Evolutionary conservation across 805 yeast genomes (phyloP), one percentile per base, ranked within the genome.

Genomic region (Candida patagonica): DNA sequence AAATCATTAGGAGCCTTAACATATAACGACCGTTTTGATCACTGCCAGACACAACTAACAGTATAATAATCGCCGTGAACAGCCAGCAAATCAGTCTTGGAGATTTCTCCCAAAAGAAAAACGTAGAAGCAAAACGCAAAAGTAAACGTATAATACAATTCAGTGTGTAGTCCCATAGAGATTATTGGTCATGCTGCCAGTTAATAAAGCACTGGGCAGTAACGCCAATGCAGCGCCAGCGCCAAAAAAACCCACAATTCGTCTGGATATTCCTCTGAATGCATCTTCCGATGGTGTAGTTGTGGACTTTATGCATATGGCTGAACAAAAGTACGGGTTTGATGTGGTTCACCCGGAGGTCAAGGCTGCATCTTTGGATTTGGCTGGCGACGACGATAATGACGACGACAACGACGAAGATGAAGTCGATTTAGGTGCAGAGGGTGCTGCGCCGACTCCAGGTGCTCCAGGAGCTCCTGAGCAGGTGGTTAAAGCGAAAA

Each of bases 291-390:
- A 57, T 37, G 76, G 76, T 1, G 34, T 30, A 17, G 76, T 81
- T 3, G 69, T 83, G 47, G 84, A 85, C 48, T 83, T 85, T 23
- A 59, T 80, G 56, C 74, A 76, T 49, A 60, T 81, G 40, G 82
- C 89, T 4, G 94, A 85, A 53, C 86, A 81, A 37, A 82, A 82
- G 59, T 85, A 85, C 57, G 95, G 95, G 3, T 84, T 80, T 73
- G 74, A 74, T 25, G 71, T 65, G 1, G 64, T 81, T 40, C 85
- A 79, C 50, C 88, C 88, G 0, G 73, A 73, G 43, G 75, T 81
- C 56, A 73, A 62, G 72, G 66, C 45, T 51, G 65, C 57, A 59
- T 38, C 50, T 33, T 79, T 70, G 39, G 80, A 73, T 40, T 76
- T 70, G 22, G 69, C 65, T 8, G 74, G 59, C 15, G 72, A 63